Conservation (phyloP, 345 rosid species). For the Pistacia atlantica region DNA sequence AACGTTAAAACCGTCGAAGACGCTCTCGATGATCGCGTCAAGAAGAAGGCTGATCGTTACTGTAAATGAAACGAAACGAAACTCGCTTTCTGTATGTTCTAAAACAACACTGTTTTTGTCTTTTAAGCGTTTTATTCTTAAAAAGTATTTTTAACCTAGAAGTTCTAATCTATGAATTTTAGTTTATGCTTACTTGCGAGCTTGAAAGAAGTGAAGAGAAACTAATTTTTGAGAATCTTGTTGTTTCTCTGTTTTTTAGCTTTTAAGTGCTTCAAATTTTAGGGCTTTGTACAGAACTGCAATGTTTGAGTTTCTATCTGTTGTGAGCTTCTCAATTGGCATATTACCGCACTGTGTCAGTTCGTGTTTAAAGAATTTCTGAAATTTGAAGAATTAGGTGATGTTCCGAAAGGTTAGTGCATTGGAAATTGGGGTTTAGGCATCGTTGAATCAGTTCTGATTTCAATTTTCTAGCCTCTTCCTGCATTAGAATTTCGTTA, state of each 20-base stretch:
- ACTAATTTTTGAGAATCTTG: too few species aligned
- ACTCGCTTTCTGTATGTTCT: neutral
- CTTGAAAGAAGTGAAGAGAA: neutral
- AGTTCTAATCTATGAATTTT: too few species aligned
- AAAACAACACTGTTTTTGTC: neutral
- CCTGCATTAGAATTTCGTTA: neutral
- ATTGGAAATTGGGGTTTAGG: neutral
- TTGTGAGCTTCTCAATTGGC: neutral
- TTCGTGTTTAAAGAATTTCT: neutral
- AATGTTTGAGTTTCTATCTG: neutral
- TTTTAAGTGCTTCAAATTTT: neutral
- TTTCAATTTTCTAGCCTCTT: neutral
- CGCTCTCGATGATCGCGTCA: conserved; percentile 93
- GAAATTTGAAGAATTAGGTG: neutral
- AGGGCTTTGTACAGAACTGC: neutral
- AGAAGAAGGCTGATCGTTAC: conserved; percentile 96
- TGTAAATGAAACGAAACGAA: conserved; percentile 52
- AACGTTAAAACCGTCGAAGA: conserved; percentile 57
- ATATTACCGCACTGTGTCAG: too few species aligned
- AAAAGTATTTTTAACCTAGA: too few species aligned
- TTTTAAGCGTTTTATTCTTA: neutral
- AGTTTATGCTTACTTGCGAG: neutral
- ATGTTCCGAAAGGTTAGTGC: neutral
- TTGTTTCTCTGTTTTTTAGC: neutral
- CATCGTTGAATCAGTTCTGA: neutral